Evolutionary conservation across 2,329 filamentous ascomycete genomes (phyloP), one percentile per base, ranked within the genome.

Genomic region (Neofusicoccum sp.): DNA sequence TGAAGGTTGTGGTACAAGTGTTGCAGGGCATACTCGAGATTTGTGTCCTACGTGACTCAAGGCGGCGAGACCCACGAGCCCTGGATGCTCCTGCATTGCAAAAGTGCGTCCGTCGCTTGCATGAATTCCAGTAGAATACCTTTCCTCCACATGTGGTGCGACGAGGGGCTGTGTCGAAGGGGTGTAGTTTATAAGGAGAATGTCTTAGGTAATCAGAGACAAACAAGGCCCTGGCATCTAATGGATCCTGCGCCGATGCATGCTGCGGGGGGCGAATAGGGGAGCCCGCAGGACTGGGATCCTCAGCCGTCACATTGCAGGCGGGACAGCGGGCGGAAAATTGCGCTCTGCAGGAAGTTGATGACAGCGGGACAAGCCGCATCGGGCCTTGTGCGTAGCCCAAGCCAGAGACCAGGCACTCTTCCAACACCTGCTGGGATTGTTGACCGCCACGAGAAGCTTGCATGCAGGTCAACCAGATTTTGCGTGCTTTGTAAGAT

Each of bases 311-410:
- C 54, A 58, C 54, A 56, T 56, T 16, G 22, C 33, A n/a, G 12
- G 54, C 54, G 39, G 39, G 16, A 43, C 31, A 44, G 52, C 29
- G 52, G 11, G 52, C 54, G 54, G 54, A 45, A 41, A 58, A 45
- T 58, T 58, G 41, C 41, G 41, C 54, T 58, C n/a, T 45, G 54
- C 41, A 58, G 39, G 54, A 58, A 58, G 54, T 58, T 58, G 39
- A 7, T 33, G 29, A 3, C 11, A n/a, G 31, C n/a, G 31, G 29
- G 54, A 8, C 41, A 34, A 16, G 4, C 54, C 54, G 37, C 16
- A 58, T 58, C 36, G 8, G 54, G 54, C 39, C 8, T n/a, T 45
- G 31, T 58, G 54, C 54, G 39, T 58, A 14, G 11, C 9, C n/a
- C 36, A 28, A 33, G 33, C 28, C 31, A 34, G 28, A 37, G n/a